phyloP scores from a whole-genome alignment of 2,329 filamentous ascomycete species.

The Volutella citrinella region DNA sequence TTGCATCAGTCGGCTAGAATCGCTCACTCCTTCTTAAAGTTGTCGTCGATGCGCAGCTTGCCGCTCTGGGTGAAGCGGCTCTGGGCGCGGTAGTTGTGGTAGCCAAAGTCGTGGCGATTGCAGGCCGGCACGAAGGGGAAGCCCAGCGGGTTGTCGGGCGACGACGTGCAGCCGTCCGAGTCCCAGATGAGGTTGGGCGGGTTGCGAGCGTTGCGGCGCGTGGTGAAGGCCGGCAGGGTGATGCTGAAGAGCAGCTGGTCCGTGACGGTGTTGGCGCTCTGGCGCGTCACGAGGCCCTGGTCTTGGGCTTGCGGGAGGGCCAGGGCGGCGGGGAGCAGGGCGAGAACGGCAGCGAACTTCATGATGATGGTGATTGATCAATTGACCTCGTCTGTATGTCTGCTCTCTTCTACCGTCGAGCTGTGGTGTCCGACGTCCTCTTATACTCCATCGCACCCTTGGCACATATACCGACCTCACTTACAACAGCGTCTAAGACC shows the following conservation, averaged over 20 bases:
- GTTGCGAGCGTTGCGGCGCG: slow-evolving; percentile 35
- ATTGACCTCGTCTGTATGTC: no score
- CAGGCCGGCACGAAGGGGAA: slow-evolving; percentile 44
- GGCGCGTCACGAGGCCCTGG: slow-evolving; percentile 15
- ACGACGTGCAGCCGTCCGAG: slow-evolving; percentile 41
- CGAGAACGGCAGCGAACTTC: slow-evolving; percentile 27
- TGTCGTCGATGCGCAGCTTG: slow-evolving; percentile 45
- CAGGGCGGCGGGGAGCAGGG: slow-evolving; percentile 19
- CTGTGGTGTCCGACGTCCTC: not conserved
- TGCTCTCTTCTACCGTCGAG: not conserved
- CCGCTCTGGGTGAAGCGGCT: slow-evolving; percentile 40
- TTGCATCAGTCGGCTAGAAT: not conserved
- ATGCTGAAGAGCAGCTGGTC: slow-evolving; percentile 46
- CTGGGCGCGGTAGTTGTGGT: slow-evolving; percentile 50
- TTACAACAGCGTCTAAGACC: no score
- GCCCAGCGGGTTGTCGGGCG: slow-evolving; percentile 42
- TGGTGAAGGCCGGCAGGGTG: slow-evolving; percentile 40
- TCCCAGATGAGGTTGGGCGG: slow-evolving; percentile 40
- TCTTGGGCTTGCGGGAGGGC: slow-evolving; percentile 17
- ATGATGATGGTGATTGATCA: slow-evolving; percentile 25
- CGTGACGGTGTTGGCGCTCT: slow-evolving; percentile 31
- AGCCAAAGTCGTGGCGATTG: slow-evolving; percentile 56
- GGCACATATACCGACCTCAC: no score
- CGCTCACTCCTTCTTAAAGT: slow-evolving; percentile 45
- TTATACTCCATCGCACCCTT: not conserved